These are phyloP conservation scores for Crepidotus variabilis DNA, from an alignment of 768 basidiomycete species.

Conservation along the genomic window DNA sequence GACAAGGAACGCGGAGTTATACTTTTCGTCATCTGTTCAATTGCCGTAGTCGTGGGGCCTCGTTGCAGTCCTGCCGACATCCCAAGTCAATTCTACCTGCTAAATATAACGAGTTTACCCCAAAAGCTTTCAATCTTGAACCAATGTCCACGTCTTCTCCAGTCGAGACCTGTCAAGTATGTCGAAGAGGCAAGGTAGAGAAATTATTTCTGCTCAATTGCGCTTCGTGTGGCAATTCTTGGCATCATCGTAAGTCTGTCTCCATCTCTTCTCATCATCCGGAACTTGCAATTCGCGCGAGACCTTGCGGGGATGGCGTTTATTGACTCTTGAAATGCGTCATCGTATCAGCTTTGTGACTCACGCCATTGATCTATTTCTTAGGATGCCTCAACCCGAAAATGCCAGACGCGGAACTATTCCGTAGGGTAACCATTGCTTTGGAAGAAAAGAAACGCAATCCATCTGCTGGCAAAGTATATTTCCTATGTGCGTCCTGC, in stretches of 20 bases:
- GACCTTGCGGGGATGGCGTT: neutral
- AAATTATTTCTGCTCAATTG: conserved; percentile 32
- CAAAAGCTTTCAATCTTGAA: no score
- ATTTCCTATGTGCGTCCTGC: neutral
- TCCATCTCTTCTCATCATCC: neutral
- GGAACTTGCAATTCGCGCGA: neutral
- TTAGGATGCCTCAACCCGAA: neutral
- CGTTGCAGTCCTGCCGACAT: neutral
- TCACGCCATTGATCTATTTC: neutral
- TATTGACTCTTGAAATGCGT: neutral
- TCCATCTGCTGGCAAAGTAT: neutral
- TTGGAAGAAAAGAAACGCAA: neutral
- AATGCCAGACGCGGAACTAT: neutral
- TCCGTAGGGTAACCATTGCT: neutral
- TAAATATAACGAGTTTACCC: no score
- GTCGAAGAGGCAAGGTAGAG: conserved; percentile 18
- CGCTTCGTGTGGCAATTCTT: conserved; percentile 21
- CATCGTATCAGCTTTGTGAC: neutral
- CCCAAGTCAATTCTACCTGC: no score
- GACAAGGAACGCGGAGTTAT: neutral
- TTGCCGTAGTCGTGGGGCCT: neutral
- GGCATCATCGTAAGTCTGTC: conserved; percentile 30
- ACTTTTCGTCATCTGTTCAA: neutral
- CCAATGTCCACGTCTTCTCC: neutral
- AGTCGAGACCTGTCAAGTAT: conserved; percentile 17